phyloP scores from a whole-genome alignment of 2,329 filamentous ascomycete species.

The Aspergillus japonicus region DNA sequence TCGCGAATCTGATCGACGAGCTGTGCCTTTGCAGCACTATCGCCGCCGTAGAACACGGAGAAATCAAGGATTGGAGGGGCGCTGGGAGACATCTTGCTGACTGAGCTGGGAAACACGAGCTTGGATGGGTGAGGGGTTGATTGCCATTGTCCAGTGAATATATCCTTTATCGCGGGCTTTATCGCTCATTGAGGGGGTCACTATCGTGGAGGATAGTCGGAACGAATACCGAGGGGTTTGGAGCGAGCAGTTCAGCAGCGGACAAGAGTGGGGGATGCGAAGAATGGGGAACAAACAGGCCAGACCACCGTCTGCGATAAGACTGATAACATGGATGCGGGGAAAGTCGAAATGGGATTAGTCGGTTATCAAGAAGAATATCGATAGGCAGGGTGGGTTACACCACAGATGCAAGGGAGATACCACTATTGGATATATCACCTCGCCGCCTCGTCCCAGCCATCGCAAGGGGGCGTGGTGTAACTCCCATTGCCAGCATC shows the following conservation, averaged over 20 bases:
- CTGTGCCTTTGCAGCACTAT: slow-evolving; percentile 29
- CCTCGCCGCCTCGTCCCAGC: not conserved
- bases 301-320: not conserved
- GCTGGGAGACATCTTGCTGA: slow-evolving; percentile 22
- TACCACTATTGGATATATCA: not conserved
- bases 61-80: slow-evolving; percentile 38
- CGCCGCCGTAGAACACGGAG: slow-evolving; percentile 31
- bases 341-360: not conserved
- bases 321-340: not conserved
- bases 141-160: not conserved
- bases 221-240: slow-evolving; percentile 8
- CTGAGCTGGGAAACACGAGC: not conserved
- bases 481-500: not conserved
- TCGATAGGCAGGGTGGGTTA: not conserved
- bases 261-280: not conserved
- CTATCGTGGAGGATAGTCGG: not conserved
- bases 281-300: not conserved
- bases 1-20: slow-evolving; percentile 29
- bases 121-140: not conserved
- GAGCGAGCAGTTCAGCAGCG: not conserved
- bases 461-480: not conserved
- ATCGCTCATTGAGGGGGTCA: not conserved
- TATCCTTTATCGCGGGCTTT: not conserved
- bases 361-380: no score
- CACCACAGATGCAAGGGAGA: slow-evolving; percentile 24